These are phyloP conservation scores for Xylariaceae sp. DNA, from an alignment of 2,329 filamentous ascomycete genomes.

Conservation along the genomic window DNA sequence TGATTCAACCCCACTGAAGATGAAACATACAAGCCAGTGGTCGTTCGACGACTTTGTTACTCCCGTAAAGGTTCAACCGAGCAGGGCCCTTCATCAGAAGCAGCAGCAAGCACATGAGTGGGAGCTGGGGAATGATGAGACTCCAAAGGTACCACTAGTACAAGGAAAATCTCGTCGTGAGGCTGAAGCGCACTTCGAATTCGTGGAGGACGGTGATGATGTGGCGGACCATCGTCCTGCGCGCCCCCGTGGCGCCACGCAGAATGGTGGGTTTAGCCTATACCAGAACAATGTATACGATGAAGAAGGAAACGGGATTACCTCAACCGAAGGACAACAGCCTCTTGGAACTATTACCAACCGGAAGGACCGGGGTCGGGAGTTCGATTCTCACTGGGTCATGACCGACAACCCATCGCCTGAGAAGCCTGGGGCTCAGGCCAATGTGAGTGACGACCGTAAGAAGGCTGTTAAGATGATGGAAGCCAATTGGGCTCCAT, in stretches of 20 bases:
- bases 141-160: constrained; percentile 50
- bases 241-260: constrained; percentile 50
- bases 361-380: constrained; percentile 66
- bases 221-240: constrained; percentile 45
- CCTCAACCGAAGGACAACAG: constrained; percentile 37
- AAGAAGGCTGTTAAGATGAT: constrained; percentile 70
- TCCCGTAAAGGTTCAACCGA: constrained; percentile 65
- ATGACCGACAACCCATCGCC: constrained; percentile 65
- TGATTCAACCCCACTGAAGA: constrained; percentile 44
- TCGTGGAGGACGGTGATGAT: constrained; percentile 69
- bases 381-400: constrained; percentile 73
- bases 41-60: constrained; percentile 84
- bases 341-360: constrained; percentile 67
- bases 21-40: constrained; percentile 73
- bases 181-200: constrained; percentile 76
- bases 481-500: constrained; percentile 58
- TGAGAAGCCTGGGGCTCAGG: constrained; percentile 39
- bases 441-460: constrained; percentile 53
- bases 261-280: constrained; percentile 65
- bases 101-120: constrained; percentile 77
- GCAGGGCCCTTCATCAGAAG: constrained; percentile 58
- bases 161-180: constrained; percentile 70
- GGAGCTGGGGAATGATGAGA: constrained; percentile 65
- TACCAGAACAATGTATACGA: constrained; percentile 75
- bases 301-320: constrained; percentile 40